These are phyloP conservation scores for Nannizziopsis barbatae DNA, from an alignment of 2,329 filamentous ascomycete species.

Conservation along the genomic window DNA sequence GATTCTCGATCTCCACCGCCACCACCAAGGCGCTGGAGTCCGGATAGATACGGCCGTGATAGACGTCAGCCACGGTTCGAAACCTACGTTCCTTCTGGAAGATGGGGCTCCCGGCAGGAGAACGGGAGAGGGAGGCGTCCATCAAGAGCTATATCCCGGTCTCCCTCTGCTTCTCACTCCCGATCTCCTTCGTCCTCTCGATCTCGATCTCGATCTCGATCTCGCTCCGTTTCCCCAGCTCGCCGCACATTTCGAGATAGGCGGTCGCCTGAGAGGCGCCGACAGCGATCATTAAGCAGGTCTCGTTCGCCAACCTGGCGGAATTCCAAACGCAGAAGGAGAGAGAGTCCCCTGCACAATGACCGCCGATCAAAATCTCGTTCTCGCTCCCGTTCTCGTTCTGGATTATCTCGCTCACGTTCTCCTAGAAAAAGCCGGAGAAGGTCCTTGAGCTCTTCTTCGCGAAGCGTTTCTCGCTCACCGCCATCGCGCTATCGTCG, in stretches of 20 bases:
- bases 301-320: slow-evolving; percentile 33
- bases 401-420: slow-evolving; percentile 45
- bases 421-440: slow-evolving; percentile 40
- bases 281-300: slow-evolving; percentile 25
- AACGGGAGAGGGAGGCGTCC: slow-evolving; percentile 30
- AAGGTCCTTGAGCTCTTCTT: slow-evolving; percentile 32
- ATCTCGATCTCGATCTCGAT: slow-evolving; percentile 26
- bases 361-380: slow-evolving; percentile 36
- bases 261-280: slow-evolving; percentile 23
- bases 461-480: slow-evolving; percentile 29
- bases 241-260: slow-evolving; percentile 22
- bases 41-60: slow-evolving; percentile 33
- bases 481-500: slow-evolving; percentile 24
- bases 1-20: slow-evolving; percentile 45
- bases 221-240: slow-evolving; percentile 16
- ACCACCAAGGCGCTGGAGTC: slow-evolving; percentile 41
- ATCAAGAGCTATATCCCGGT: slow-evolving; percentile 26
- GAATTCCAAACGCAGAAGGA: slow-evolving; percentile 27
- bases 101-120: slow-evolving; percentile 23
- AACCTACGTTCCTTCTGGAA: slow-evolving; percentile 44
- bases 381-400: slow-evolving; percentile 39
- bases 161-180: slow-evolving; percentile 25
- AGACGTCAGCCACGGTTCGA: slow-evolving; percentile 44
- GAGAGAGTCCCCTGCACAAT: slow-evolving; percentile 34
- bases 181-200: slow-evolving; percentile 25